Percentiles rank a stretch among this genome's conserved stretches.
These are phyloP conservation scores for Penicillium sp. DNA, from an alignment of 2,329 filamentous ascomycete species.

Conservation along the genomic window DNA sequence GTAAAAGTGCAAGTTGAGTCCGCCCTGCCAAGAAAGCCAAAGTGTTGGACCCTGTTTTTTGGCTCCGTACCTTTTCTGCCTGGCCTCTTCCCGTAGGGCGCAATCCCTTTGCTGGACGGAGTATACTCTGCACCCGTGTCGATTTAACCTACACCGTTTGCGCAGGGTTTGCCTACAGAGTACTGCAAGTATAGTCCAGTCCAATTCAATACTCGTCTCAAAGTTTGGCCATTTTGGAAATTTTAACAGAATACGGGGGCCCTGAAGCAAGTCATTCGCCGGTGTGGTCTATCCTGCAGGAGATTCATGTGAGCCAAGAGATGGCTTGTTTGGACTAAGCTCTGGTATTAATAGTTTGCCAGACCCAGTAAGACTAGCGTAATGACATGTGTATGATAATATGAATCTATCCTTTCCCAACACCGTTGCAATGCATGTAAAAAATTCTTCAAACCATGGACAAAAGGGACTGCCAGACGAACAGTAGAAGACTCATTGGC, in stretches of 20 bases:
- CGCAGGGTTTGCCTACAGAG: too few species aligned
- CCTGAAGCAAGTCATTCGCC: not conserved
- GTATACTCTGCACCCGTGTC: too few species aligned
- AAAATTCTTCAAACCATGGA: too few species aligned
- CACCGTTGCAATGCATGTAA: slow-evolving; percentile 17
- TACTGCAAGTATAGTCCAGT: too few species aligned
- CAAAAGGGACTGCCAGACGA: not conserved
- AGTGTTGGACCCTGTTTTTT: not conserved
- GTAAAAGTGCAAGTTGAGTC: too few species aligned
- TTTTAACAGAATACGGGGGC: not conserved
- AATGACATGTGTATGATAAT: not conserved
- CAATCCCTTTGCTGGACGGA: too few species aligned
- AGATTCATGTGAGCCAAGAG: not conserved
- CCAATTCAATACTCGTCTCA: not conserved
- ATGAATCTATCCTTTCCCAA: not conserved
- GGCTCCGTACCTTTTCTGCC: not conserved
- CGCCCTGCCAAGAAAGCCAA: not conserved
- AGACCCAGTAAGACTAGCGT: not conserved
- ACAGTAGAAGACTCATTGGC: slow-evolving; percentile 14
- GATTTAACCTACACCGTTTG: too few species aligned
- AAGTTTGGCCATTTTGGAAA: not conserved
- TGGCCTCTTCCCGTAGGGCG: too few species aligned
- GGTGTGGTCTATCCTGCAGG: not conserved
- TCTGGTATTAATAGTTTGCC: not conserved
- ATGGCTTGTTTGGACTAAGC: not conserved